Percentiles rank a stretch among this genome's conserved stretches.
Conservation (phyloP, 495 filamentous ascomycete species). For the Xylaria venustula region DNA sequence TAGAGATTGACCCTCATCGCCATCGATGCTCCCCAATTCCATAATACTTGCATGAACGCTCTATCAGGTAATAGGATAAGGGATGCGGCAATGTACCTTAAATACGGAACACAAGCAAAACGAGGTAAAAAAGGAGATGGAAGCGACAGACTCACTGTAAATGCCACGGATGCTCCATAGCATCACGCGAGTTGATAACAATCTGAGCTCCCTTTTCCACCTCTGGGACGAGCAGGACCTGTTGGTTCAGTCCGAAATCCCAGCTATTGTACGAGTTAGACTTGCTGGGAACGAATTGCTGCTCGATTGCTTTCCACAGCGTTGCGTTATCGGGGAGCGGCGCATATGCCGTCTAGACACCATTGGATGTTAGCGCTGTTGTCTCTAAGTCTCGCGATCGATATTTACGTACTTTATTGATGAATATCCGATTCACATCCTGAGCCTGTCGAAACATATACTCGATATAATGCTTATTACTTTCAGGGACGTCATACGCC, state of each 20-base stretch:
- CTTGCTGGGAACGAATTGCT: constrained; percentile 23
- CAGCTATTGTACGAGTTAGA: constrained; percentile 32
- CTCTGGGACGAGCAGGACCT: constrained; percentile 47
- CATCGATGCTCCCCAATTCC: no score
- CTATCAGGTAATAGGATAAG: no score
- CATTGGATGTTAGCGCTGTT: not conserved
- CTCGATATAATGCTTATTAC: constrained; percentile 31
- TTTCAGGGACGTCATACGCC: constrained; percentile 24
- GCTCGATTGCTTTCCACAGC: constrained; percentile 29
- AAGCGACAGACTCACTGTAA: constrained; percentile 22
- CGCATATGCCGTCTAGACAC: constrained; percentile 25
- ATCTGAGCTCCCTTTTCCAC: constrained; percentile 65
- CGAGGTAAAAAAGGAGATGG: not conserved
- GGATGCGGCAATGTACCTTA: no score
- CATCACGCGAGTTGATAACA: constrained; percentile 67
- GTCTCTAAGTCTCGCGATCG: no score
- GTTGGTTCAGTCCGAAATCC: constrained; percentile 31
- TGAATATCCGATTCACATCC: constrained; percentile 33
- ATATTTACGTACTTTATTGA: constrained; percentile 33
- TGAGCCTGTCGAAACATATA: constrained; percentile 33
- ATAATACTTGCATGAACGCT: no score
- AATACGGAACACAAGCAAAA: no score
- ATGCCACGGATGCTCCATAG: constrained; percentile 39
- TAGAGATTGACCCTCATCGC: no score
- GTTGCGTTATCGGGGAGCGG: constrained; percentile 27